Conservation (phyloP, 345 rosid genomes). For the Syzygium grande region DNA sequence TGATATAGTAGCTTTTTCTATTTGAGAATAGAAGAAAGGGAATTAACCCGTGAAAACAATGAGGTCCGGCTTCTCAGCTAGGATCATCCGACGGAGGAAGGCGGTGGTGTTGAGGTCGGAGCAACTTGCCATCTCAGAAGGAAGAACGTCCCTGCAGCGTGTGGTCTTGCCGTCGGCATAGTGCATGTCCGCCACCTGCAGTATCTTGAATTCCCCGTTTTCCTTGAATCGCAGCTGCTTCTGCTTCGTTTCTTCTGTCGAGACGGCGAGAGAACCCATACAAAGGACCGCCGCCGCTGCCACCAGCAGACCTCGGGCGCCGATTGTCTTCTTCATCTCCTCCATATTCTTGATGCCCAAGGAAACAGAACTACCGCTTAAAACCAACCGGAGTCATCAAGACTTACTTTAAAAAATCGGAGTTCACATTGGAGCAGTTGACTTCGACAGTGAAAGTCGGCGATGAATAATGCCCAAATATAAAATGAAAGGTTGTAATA, state of each 20-base stretch:
- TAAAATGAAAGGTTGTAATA: too few species aligned
- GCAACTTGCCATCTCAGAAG: conserved; percentile 41
- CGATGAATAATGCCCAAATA: too few species aligned
- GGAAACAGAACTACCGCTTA: neutral
- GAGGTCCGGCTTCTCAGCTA: conserved; percentile 72
- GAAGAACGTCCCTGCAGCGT: conserved; percentile 42
- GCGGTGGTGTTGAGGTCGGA: conserved; percentile 87
- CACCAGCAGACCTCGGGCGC: neutral
- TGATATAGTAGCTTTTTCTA: neutral
- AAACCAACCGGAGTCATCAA: neutral
- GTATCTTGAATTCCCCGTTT: conserved; percentile 68
- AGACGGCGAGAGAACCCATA: neutral
- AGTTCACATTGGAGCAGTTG: neutral
- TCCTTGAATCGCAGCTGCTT: conserved; percentile 38
- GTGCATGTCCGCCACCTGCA: conserved; percentile 95
- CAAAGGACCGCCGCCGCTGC: neutral
- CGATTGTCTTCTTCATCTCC: neutral
- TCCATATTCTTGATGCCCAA: neutral
- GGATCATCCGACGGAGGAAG: conserved; percentile 60
- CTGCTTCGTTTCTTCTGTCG: neutral
- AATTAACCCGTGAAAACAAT: conserved; percentile 77
- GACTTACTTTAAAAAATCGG: neutral
- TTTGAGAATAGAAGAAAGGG: neutral
- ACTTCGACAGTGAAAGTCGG: neutral
- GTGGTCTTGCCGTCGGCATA: conserved; percentile 60